phyloP scores from a whole-genome alignment of 495 filamentous ascomycete species.

The Elaphomyces granulatus region DNA sequence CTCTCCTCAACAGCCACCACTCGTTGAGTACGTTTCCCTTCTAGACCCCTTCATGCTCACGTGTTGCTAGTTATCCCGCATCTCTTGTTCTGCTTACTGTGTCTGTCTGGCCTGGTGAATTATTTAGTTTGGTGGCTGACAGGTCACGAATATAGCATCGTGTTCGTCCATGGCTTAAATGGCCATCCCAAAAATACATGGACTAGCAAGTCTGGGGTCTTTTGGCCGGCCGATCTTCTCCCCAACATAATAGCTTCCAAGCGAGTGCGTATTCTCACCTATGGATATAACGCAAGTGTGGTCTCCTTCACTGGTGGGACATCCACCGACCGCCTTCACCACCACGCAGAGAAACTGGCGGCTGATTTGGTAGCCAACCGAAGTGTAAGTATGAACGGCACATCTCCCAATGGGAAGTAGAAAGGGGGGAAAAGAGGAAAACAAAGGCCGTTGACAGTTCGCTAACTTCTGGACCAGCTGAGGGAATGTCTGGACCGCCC shows the following conservation, averaged over 20 bases:
- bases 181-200: slow-evolving; percentile 64
- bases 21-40: slow-evolving; percentile 35
- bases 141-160: slow-evolving; percentile 24
- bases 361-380: slow-evolving; percentile 44
- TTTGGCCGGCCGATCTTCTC: slow-evolving; percentile 66
- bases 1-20: slow-evolving; percentile 35
- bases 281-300: slow-evolving; percentile 76
- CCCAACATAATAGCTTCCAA: slow-evolving; percentile 46
- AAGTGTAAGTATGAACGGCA: slow-evolving; percentile 31
- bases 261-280: slow-evolving; percentile 59
- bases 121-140: too few species aligned
- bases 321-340: slow-evolving; percentile 61
- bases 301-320: slow-evolving; percentile 45
- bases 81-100: too few species aligned
- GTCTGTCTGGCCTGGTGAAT: too few species aligned
- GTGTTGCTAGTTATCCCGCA: too few species aligned
- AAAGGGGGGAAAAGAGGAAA: too few species aligned
- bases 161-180: slow-evolving; percentile 75
- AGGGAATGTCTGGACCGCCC: slow-evolving; percentile 43
- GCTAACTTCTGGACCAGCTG: slow-evolving; percentile 25
- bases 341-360: slow-evolving; percentile 73
- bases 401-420: background rate
- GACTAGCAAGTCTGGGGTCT: slow-evolving; percentile 50
- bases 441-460: too few species aligned
- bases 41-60: too few species aligned